Base-by-base conservation (phyloP, 164 flowering plant species). In the Kingdonia uniflora region DNA sequence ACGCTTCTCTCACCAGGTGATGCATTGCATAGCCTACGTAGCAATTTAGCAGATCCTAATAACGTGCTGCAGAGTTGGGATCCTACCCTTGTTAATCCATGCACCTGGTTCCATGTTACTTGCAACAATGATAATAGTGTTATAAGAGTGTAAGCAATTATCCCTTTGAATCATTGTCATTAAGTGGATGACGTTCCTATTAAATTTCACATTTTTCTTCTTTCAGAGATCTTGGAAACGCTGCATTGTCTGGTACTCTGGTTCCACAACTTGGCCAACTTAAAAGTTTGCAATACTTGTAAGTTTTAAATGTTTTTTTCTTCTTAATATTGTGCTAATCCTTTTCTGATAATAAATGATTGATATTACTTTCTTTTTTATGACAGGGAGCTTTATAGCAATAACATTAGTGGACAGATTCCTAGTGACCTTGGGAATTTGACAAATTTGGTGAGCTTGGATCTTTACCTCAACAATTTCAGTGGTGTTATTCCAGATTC, bases 91-190 rank as follows among this genome's bases (percentile, higher is more conserved):
- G 95, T 87, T 43, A 90, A 84, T 50, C 97, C 97, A 4, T 90
- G 97, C 66, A 87, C 95, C 29, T 87, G 97, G 97, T 84, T 84
- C 65, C 97, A 90, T 71, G 94, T 90, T 38, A 87, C 94, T 40
- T 87, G 97, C 68, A 86, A 84, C 76, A 81, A 71, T 52, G 97
- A 90, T 42, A 87, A 86, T 60, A 87, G 94, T 71, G 97, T 87
- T 55, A 86, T 82, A 65, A 75, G 95, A 78, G 91, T 90, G 97
- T 90, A 77, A 74, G 79, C 22, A 1, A 11, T 52, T 52, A 5
- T 19, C 8, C 42, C 12, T 52, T 38, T 17, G 44, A 8, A n/a
- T 22, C 49, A 55, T 43, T 29, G 25, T 10, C 8, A 13, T 11
- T 21, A 11, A 17, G 8, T 22, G 14, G 5, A 20, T 47, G 14